Evolutionary conservation across 2,329 filamentous ascomycete genomes (phyloP).

Genomic region (Trichoderma sp.): DNA sequence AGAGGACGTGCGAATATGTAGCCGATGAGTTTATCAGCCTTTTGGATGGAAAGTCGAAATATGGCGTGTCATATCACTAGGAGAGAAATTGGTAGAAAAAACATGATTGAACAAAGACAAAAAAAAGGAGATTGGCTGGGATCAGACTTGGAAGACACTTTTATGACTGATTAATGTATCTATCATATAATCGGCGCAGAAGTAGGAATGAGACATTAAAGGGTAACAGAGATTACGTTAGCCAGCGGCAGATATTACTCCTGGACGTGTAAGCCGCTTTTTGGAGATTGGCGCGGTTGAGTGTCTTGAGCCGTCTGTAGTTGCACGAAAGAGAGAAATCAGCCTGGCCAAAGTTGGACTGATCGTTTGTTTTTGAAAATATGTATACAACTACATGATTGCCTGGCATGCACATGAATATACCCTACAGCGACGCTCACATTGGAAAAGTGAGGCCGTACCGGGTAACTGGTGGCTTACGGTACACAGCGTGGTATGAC

Average conservation of each 20-base stretch:
- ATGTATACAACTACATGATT: background rate
- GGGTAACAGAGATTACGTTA: slow-evolving; percentile 7
- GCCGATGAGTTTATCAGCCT: slow-evolving; percentile 48
- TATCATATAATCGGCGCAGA: background rate
- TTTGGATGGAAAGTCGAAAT: slow-evolving; percentile 46
- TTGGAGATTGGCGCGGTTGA: background rate
- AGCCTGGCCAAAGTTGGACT: background rate
- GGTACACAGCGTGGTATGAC: background rate
- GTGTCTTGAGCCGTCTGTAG: background rate
- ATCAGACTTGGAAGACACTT: background rate
- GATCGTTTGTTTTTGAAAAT: background rate
- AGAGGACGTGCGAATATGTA: slow-evolving; percentile 56
- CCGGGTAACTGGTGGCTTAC: background rate
- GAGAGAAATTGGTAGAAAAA: background rate
- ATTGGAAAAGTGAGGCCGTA: background rate
- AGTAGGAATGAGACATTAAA: background rate
- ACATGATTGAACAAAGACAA: background rate
- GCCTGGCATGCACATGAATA: no score
- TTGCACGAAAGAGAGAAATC: background rate
- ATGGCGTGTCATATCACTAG: slow-evolving; percentile 41
- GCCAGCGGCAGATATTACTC: background rate
- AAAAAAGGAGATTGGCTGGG: no score
- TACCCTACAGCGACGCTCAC: background rate
- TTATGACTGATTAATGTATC: background rate
- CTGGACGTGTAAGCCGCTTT: background rate